Evolutionary conservation across 164 flowering plant genomes (phyloP).

Genomic region (Houttuynia cordata): DNA sequence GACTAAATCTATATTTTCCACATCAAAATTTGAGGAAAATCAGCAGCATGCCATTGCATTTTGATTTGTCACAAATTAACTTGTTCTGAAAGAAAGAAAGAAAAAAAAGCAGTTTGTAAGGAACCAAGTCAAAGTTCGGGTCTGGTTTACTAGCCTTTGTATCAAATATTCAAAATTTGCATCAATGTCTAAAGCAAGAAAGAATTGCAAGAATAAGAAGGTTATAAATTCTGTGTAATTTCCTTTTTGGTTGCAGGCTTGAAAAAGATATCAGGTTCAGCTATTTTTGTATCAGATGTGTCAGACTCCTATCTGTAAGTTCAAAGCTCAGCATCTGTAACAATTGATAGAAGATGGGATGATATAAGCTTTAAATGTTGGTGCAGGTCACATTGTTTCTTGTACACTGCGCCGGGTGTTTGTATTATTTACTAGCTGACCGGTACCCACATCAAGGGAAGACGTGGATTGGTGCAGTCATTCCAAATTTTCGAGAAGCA

Average conservation of each 20-base stretch:
- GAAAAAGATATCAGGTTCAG: conserved; percentile 89
- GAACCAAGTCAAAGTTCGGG: too few species aligned
- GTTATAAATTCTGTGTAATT: background rate
- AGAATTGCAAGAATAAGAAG: background rate
- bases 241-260: conserved; percentile 35
- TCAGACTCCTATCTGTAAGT: conserved; percentile 67
- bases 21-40: too few species aligned
- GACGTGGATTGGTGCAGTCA: conserved; percentile 71
- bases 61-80: too few species aligned
- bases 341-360: background rate
- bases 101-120: too few species aligned
- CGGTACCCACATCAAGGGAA: conserved; percentile 57
- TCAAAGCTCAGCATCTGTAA: background rate
- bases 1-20: too few species aligned
- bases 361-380: conserved; percentile 2
- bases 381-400: conserved; percentile 64
- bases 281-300: conserved; percentile 79
- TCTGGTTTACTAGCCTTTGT: too few species aligned
- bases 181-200: background rate
- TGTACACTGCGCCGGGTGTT: conserved; percentile 87
- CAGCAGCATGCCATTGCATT: too few species aligned
- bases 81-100: too few species aligned
- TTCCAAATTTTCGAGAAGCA: conserved; percentile 62
- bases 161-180: too few species aligned
- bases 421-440: conserved; percentile 76